Conservation (phyloP, 129 eudicot genomes). For the Flaveria robusta region DNA sequence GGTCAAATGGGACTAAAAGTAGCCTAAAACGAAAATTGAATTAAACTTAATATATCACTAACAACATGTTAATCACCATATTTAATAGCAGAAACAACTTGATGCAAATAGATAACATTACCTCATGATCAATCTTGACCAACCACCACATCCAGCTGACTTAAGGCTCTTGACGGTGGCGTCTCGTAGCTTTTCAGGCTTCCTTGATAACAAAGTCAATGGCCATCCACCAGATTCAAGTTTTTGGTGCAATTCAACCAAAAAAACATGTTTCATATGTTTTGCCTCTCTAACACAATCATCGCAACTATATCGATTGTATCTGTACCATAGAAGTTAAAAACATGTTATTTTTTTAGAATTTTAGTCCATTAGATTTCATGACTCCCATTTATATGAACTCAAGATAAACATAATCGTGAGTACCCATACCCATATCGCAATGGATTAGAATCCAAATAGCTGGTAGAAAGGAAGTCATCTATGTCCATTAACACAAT, state of each 20-base stretch:
- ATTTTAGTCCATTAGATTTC: slow-evolving; percentile 1
- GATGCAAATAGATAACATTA: slow-evolving; percentile 15
- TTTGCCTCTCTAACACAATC: slow-evolving; percentile 48
- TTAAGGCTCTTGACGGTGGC: slow-evolving; percentile 40
- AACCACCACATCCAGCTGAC: slow-evolving; percentile 55
- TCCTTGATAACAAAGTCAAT: slow-evolving; percentile 60
- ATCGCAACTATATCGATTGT: slow-evolving; percentile 28
- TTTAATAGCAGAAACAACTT: no score
- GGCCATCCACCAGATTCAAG: slow-evolving; percentile 55
- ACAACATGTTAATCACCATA: no score
- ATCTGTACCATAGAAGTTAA: slow-evolving; percentile 30
- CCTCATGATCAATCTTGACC: slow-evolving; percentile 66
- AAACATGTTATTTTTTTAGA: background rate
- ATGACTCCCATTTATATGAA: background rate
- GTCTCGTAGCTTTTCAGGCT: slow-evolving; percentile 48
- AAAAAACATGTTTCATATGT: slow-evolving; percentile 43
- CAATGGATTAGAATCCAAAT: slow-evolving; percentile 19
- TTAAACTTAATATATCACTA: no score
- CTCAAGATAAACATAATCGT: background rate
- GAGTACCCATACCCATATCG: slow-evolving; percentile 48
- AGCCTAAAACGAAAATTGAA: background rate
- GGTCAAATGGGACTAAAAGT: background rate
- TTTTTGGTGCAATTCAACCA: slow-evolving; percentile 48
- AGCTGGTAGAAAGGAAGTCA: slow-evolving; percentile 44
- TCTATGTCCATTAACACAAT: slow-evolving; percentile 62